Evolutionary conservation across 192 early-diverging fungal genomes (phyloP), one percentile per base, ranked within the genome.

Genomic region (Helicostylum pulchrum): DNA sequence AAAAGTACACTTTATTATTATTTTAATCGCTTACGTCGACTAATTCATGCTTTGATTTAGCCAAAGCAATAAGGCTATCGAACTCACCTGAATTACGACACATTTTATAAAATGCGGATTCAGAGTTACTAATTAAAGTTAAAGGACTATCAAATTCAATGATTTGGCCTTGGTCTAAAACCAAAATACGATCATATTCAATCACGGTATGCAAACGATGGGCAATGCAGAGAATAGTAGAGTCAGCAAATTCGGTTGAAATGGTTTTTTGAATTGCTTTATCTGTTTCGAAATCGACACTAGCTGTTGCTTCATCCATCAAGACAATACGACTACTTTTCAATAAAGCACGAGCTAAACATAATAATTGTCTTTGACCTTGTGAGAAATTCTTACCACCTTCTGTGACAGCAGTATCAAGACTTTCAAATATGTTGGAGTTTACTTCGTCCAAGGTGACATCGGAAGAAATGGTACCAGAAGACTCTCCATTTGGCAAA

Each of bases 201-300:
- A 91, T 90, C n/a, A 96, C 85, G 2, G 94, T 94, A 58, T 85
- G 81, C 51, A 95, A 52, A 17, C 94, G 85, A 63, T 99, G 96
- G 1, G 96, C 96, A 73, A 99, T 93, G 65, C 87, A 90, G 50
- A 99, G 71, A 52, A 97, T 65, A 0, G 97, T 97, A 32, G 84
- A 84, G 45, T 88, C 77, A 15, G 77, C 81, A 74, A 95, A 92
- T 61, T 86, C 80, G 23, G 85, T 80, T 26, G 88, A 83, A 58
- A 98, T 95, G 0, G 94, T 92, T 7, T 78, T 74, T 80, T 98
- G 96, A 74, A 98, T 97, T 14, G 80, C 77, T n/a, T 80, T 81
- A 66, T 98, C 96, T 0, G 92, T 95, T 56, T 85, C 80, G 65
- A 88, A 87, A 66, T 98, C 96, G 36, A 72, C 52, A 2, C 76